Percentiles rank a stretch among this genome's conserved stretches.
phyloP scores from a whole-genome alignment of 768 basidiomycete species.

The Fomitopsis pulvina region DNA sequence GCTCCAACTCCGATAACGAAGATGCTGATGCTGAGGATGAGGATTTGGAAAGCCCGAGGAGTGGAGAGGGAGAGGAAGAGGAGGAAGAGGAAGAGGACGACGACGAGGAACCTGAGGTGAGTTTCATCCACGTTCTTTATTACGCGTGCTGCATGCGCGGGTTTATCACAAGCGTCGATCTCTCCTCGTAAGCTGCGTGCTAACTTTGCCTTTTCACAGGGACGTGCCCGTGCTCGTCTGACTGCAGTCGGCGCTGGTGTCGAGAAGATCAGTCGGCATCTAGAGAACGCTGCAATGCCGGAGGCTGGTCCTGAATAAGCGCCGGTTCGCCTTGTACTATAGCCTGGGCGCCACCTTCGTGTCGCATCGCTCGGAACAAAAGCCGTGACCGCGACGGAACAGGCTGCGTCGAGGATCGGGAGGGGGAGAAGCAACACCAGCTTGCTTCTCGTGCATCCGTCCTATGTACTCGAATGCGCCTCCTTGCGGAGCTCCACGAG shows the following conservation, averaged over 20 bases:
- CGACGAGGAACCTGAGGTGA: constrained; percentile 17
- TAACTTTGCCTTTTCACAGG: constrained; percentile 1
- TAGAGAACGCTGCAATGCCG: constrained; percentile 12
- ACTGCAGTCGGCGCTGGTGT: constrained; percentile 36
- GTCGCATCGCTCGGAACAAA: background rate
- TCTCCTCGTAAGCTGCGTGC: background rate
- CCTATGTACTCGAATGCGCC: background rate
- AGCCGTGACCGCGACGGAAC: background rate
- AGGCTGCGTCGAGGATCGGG: background rate
- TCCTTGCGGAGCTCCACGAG: background rate
- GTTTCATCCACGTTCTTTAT: constrained; percentile 11
- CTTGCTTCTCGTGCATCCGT: no score
- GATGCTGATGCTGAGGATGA: constrained; percentile 24
- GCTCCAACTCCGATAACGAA: constrained; percentile 19
- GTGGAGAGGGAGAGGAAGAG: constrained; percentile 16
- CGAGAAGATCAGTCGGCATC: constrained; percentile 44
- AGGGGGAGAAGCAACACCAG: no score
- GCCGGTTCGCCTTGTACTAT: background rate
- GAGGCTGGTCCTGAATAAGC: background rate
- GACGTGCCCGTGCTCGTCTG: constrained; percentile 11
- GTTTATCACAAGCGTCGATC: constrained; percentile 1
- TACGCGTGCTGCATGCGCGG: background rate
- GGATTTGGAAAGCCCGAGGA: constrained; percentile 17
- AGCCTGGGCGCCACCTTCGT: background rate
- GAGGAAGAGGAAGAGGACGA: constrained; percentile 23